These are phyloP conservation scores for Escallonia herrerae DNA, from an alignment of 129 eudicot species.

Conservation along the genomic window DNA sequence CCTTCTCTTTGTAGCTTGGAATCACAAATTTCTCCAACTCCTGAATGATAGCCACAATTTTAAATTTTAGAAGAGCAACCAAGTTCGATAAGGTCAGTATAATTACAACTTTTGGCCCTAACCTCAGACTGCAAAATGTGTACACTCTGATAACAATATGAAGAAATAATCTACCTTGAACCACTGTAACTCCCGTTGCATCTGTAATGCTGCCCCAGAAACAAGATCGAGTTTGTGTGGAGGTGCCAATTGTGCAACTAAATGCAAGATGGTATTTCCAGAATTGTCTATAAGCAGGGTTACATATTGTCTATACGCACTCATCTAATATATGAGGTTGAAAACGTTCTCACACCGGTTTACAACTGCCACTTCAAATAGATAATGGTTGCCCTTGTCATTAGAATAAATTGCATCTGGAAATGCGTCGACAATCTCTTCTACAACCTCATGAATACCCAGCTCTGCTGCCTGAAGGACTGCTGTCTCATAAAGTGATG, in stretches of 20 bases:
- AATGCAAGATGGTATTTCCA: conserved; percentile 34
- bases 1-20: conserved; percentile 1
- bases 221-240: conserved; percentile 32
- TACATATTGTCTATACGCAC: conserved; percentile 26
- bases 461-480: conserved; percentile 31
- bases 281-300: conserved; percentile 23
- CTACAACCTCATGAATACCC: conserved; percentile 39
- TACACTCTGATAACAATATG: neutral
- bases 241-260: conserved; percentile 37
- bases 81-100: neutral
- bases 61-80: neutral
- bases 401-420: conserved; percentile 43
- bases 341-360: conserved; percentile 38
- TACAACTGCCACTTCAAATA: conserved; percentile 34
- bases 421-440: conserved; percentile 33
- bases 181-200: conserved; percentile 48
- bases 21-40: conserved; percentile 15
- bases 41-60: conserved; percentile 22
- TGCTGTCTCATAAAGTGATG: conserved; percentile 14
- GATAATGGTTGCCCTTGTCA: conserved; percentile 21
- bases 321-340: conserved; percentile 32
- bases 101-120: too few relatives aligned
- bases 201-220: conserved; percentile 45
- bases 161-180: conserved; percentile 27
- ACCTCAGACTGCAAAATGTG: too few relatives aligned